These are phyloP conservation scores for Diplodia scrobiculata DNA, from an alignment of 2,329 filamentous ascomycete species.

Conservation along the genomic window DNA sequence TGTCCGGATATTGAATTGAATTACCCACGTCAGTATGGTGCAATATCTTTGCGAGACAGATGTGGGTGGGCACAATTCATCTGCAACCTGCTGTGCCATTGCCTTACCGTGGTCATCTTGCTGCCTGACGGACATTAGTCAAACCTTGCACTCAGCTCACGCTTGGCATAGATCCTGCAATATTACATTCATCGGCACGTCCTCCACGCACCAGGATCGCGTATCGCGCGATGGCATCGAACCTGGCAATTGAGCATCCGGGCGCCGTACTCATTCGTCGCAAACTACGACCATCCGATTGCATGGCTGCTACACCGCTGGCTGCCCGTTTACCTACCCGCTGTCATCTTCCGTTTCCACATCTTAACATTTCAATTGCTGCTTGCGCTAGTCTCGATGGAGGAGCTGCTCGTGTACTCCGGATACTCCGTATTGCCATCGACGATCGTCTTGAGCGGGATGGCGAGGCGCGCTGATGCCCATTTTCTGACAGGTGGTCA, in stretches of 20 bases:
- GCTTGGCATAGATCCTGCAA: conserved; percentile 56
- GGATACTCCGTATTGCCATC: conserved; percentile 64
- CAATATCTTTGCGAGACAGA: too few relatives aligned
- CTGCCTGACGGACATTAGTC: neutral
- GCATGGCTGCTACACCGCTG: conserved; percentile 65
- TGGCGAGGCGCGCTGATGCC: conserved; percentile 60
- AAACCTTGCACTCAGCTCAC: neutral
- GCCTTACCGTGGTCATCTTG: neutral
- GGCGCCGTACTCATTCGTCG: conserved; percentile 56
- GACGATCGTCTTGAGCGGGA: conserved; percentile 59
- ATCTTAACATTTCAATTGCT: conserved; percentile 72
- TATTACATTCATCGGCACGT: conserved; percentile 73
- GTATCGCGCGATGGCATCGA: conserved; percentile 48
- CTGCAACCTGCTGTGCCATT: too few relatives aligned
- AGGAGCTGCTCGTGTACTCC: conserved; percentile 68
- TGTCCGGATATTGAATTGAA: too few relatives aligned
- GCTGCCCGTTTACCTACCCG: conserved; percentile 66
- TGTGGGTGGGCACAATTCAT: too few relatives aligned
- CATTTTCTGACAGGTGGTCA: conserved; percentile 61
- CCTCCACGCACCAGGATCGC: conserved; percentile 58
- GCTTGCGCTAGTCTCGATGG: conserved; percentile 62
- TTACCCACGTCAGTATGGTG: too few relatives aligned
- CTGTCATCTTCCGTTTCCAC: conserved; percentile 67
- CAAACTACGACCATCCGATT: conserved; percentile 69
- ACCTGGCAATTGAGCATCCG: conserved; percentile 54